Percentiles rank a stretch among this genome's conserved stretches.
These are phyloP conservation scores for Carallia pectinifolia DNA, from an alignment of 345 rosid genomes.

Conservation along the genomic window DNA sequence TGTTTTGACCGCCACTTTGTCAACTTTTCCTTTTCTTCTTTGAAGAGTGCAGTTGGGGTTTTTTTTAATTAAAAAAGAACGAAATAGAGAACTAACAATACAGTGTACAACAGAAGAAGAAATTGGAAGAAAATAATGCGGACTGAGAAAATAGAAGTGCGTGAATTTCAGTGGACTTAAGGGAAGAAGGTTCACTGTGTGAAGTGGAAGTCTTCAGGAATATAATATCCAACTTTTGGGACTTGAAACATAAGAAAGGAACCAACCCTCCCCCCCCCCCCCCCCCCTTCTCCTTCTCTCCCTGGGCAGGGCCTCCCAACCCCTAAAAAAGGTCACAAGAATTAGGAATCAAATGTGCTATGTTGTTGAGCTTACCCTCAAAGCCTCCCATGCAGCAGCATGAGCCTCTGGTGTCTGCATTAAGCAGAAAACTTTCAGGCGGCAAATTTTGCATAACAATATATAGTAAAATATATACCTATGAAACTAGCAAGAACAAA, in stretches of 20 bases:
- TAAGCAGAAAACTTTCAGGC: neutral
- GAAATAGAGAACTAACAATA: neutral
- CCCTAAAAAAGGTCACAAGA: neutral
- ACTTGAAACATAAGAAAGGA: neutral
- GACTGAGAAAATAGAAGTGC: neutral
- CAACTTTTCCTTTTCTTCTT: neutral
- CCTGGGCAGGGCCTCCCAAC: no score
- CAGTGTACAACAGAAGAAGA: neutral
- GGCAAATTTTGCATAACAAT: neutral
- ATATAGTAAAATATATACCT: neutral
- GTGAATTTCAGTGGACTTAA: neutral
- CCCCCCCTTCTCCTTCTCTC: no score
- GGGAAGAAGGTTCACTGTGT: neutral
- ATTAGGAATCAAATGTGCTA: neutral
- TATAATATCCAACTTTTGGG: neutral
- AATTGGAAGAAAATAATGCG: constrained; percentile 1
- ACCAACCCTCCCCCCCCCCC: no score
- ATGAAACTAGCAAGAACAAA: constrained; percentile 13
- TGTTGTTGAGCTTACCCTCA: constrained; percentile 22
- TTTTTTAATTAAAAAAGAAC: neutral
- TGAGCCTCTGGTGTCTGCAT: constrained; percentile 37
- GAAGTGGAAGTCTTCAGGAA: neutral
- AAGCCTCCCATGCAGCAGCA: constrained; percentile 34
- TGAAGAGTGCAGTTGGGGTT: neutral
- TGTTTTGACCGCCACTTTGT: neutral